Evolutionary conservation across 805 yeast species (phyloP).

Genomic region (Saturnispora sanitii): DNA sequence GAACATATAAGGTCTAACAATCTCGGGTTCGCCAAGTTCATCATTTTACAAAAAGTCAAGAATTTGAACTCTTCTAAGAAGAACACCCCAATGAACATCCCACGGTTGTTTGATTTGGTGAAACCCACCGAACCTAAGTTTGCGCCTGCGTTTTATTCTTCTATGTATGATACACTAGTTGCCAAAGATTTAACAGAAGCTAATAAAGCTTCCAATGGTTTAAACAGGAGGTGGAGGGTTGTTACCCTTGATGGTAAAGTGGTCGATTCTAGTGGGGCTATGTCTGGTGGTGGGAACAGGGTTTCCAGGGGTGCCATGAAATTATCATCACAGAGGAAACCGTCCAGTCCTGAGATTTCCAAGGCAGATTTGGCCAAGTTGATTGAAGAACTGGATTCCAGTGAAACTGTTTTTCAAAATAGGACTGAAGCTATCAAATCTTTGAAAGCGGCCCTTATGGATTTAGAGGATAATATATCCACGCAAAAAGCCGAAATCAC

Average conservation of each 20-base stretch:
- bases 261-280: conserved; percentile 87
- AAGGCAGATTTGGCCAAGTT: conserved; percentile 48
- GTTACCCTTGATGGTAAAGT: conserved; percentile 89
- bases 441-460: no score
- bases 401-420: conserved; percentile 33
- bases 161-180: conserved; percentile 78
- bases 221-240: conserved; percentile 62
- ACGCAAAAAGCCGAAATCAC: no score
- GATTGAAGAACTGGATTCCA: conserved; percentile 41
- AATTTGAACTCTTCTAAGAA: conserved; percentile 48
- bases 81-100: conserved; percentile 64
- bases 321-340: conserved; percentile 28
- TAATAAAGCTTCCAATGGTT: conserved; percentile 77
- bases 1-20: conserved; percentile 73
- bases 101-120: conserved; percentile 78
- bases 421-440: no score
- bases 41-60: conserved; percentile 66
- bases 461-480: no score
- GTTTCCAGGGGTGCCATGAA: conserved; percentile 72
- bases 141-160: conserved; percentile 83
- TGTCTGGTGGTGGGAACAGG: conserved; percentile 90
- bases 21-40: conserved; percentile 83
- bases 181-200: conserved; percentile 74
- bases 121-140: conserved; percentile 57
- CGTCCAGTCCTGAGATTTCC: conserved; percentile 19